Percentiles rank a stretch among this genome's conserved stretches.
phyloP scores from a whole-genome alignment of 108 stramenopile genomes.

The Cyclotella cryptica region DNA sequence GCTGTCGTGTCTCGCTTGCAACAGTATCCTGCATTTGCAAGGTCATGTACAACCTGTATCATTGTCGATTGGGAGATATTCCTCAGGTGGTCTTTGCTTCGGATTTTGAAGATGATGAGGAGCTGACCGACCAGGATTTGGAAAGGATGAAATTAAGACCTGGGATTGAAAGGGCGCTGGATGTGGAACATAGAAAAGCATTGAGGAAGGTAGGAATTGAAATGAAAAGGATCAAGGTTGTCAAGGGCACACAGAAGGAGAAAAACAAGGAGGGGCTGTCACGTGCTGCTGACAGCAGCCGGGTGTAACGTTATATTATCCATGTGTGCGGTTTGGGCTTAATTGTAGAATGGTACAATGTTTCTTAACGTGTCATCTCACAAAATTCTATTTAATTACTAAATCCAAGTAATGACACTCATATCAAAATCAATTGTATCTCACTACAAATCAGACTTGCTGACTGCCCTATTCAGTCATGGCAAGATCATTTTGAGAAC shows the following conservation, averaged over 20 bases:
- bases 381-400: too few relatives aligned
- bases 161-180: conserved; percentile 52
- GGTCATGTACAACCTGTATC: conserved; percentile 52
- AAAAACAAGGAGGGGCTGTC: background rate
- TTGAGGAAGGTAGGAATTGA: conserved; percentile 50
- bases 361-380: too few relatives aligned
- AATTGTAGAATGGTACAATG: too few relatives aligned
- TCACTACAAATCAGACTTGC: too few relatives aligned
- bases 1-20: conserved; percentile 41
- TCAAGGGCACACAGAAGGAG: background rate
- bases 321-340: too few relatives aligned
- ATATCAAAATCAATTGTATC: too few relatives aligned
- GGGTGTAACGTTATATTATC: too few relatives aligned
- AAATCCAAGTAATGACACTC: too few relatives aligned
- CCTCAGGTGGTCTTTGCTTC: conserved; percentile 36
- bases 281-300: background rate
- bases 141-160: conserved; percentile 54
- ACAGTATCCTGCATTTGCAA: conserved; percentile 29
- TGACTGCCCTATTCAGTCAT: background rate
- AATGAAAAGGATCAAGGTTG: conserved; percentile 38
- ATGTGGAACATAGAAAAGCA: conserved; percentile 55
- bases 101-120: conserved; percentile 36
- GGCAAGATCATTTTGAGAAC: background rate
- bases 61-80: conserved; percentile 55
- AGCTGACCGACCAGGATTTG: conserved; percentile 53